Conservation (phyloP, 2,329 filamentous ascomycete genomes). For the Coniochaeta sp. region DNA sequence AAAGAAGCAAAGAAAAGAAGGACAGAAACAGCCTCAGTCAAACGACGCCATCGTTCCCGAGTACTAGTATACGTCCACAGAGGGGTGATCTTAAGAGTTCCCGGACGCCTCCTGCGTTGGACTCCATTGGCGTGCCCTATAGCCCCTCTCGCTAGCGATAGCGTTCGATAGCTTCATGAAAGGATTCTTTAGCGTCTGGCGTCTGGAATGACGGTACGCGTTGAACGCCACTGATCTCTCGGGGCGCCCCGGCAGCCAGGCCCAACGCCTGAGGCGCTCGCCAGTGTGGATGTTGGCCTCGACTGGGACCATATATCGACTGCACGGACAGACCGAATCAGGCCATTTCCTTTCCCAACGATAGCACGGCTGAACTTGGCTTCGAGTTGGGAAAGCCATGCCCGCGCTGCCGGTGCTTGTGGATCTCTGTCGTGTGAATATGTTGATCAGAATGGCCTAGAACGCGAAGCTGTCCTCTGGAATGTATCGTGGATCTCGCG, state of each 20-base stretch:
- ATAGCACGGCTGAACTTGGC: not conserved
- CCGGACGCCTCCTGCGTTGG: not conserved
- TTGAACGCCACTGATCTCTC: not conserved
- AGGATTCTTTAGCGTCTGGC: not conserved
- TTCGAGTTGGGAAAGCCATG: not conserved
- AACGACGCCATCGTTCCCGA: not conserved
- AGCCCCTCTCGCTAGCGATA: not conserved
- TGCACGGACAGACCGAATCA: no score
- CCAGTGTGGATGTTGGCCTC: not conserved
- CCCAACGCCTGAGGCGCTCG: not conserved
- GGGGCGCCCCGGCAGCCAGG: not conserved
- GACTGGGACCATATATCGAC: not conserved
- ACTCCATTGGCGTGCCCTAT: not conserved
- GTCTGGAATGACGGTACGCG: not conserved
- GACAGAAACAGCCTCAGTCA: not conserved
- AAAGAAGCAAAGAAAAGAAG: not conserved
- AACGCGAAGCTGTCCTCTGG: not conserved
- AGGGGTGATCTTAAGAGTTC: not conserved
- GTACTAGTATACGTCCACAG: not conserved
- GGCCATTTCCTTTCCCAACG: no score
- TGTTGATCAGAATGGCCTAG: not conserved
- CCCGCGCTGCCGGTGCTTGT: not conserved
- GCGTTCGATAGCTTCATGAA: not conserved
- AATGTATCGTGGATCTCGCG: not conserved
- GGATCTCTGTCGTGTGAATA: not conserved